These are phyloP conservation scores for Epichloe bromicola DNA, from an alignment of 2,329 filamentous ascomycete genomes.

Conservation along the genomic window DNA sequence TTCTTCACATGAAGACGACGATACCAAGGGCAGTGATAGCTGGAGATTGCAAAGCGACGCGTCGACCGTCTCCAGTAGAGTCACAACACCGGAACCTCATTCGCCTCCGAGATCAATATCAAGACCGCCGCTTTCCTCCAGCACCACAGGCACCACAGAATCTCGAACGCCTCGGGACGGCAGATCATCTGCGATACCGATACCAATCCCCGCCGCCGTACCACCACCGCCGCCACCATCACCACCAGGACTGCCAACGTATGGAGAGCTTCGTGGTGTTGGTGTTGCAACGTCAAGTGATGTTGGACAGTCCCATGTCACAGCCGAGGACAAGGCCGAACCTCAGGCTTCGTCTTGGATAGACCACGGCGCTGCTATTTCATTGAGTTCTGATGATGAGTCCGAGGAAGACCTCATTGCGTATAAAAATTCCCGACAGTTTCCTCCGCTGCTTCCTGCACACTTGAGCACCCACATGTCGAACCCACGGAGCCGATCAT, in stretches of 20 bases:
- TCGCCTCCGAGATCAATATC: slow-evolving; percentile 6
- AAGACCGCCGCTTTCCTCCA: slow-evolving; percentile 7
- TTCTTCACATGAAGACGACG: slow-evolving; percentile 15
- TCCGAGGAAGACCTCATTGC: slow-evolving; percentile 17
- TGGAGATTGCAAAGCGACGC: slow-evolving; percentile 14
- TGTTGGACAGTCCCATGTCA: neutral
- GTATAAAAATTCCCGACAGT: slow-evolving; percentile 18
- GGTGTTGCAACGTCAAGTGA: neutral
- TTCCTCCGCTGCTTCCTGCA: slow-evolving; percentile 20
- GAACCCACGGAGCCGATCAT: slow-evolving; percentile 13
- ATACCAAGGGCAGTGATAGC: slow-evolving; percentile 15
- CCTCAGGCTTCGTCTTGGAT: slow-evolving; percentile 4
- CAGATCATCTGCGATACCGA: slow-evolving; percentile 3
- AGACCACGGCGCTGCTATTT: neutral
- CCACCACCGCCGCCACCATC: slow-evolving; percentile 7
- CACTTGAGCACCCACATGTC: slow-evolving; percentile 10
- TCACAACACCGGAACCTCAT: slow-evolving; percentile 15
- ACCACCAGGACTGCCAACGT: neutral
- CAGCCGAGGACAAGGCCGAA: neutral
- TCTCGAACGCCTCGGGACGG: slow-evolving; percentile 7
- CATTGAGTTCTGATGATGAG: slow-evolving; percentile 10
- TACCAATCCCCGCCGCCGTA: slow-evolving; percentile 7
- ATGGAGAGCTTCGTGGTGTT: neutral
- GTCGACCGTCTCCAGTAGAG: slow-evolving; percentile 17
- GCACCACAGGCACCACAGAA: slow-evolving; percentile 5